phyloP scores from a whole-genome alignment of 768 basidiomycete species.

The Rossbeevera mucosa region DNA sequence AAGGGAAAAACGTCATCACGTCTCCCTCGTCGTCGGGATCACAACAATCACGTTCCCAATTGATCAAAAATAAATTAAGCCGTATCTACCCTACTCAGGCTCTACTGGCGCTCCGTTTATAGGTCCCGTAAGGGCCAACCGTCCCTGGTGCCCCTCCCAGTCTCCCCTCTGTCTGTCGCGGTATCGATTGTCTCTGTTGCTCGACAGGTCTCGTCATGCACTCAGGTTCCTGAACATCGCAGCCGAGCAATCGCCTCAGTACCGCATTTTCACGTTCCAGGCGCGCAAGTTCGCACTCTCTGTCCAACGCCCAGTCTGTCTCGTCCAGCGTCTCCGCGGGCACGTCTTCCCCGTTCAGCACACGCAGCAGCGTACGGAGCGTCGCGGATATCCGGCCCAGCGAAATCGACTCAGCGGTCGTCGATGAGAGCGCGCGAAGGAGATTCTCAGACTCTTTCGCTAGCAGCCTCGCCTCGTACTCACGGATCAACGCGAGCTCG shows the following conservation, averaged over 20 bases:
- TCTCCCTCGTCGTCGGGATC: constrained; percentile 10
- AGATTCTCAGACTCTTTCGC: constrained; percentile 67
- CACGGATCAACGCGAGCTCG: constrained; percentile 82
- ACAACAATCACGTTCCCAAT: not conserved
- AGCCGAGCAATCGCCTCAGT: constrained; percentile 65
- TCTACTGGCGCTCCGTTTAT: constrained; percentile 32
- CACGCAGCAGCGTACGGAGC: constrained; percentile 66
- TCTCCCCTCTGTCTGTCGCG: constrained; percentile 18
- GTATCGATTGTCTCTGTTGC: constrained; percentile 8
- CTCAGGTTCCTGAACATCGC: constrained; percentile 32
- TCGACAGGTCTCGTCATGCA: constrained; percentile 6
- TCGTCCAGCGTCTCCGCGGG: constrained; percentile 10
- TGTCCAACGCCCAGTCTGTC: constrained; percentile 69
- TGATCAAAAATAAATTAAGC: not conserved
- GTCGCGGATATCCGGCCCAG: constrained; percentile 66
- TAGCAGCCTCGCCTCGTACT: constrained; percentile 85
- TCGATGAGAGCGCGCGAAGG: constrained; percentile 51
- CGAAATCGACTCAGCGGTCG: constrained; percentile 61
- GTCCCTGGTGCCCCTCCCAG: constrained; percentile 34
- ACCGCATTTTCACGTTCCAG: constrained; percentile 86
- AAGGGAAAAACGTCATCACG: constrained; percentile 7
- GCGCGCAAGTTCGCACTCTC: constrained; percentile 86
- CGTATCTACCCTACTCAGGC: constrained; percentile 14
- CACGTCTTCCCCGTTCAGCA: constrained; percentile 61
- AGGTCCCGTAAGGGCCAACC: constrained; percentile 42